These are phyloP conservation scores for Candida andamanensis DNA, from an alignment of 805 yeast species.

Conservation along the genomic window DNA sequence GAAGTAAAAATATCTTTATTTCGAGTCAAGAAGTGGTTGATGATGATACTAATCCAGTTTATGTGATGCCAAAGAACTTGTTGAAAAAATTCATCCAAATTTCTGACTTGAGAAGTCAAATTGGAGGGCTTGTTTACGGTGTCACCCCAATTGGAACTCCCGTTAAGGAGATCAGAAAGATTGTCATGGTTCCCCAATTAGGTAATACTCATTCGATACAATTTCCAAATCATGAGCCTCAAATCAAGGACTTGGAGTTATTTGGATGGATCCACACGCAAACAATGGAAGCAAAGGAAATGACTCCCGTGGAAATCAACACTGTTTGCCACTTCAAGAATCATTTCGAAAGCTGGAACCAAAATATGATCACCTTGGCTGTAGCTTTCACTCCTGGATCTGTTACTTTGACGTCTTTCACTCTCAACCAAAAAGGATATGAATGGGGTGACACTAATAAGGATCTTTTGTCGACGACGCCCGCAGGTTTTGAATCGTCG, in stretches of 20 bases:
- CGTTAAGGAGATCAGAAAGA: constrained; percentile 70
- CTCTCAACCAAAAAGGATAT: constrained; percentile 58
- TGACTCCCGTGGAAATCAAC: constrained; percentile 69
- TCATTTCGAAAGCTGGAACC: constrained; percentile 34
- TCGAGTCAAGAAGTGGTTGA: constrained; percentile 58
- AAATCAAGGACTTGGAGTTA: constrained; percentile 50
- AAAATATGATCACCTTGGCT: constrained; percentile 49
- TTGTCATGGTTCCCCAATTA: constrained; percentile 83
- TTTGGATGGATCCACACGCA: constrained; percentile 96
- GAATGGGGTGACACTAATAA: constrained; percentile 71
- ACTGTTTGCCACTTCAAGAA: constrained; percentile 45
- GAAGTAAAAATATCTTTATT: constrained; percentile 67
- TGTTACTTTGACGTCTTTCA: constrained; percentile 65
- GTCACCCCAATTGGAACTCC: constrained; percentile 69
- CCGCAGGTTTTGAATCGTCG: constrained; percentile 60
- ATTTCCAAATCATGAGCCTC: constrained; percentile 47
- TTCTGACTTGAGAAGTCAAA: constrained; percentile 74
- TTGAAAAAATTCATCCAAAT: constrained; percentile 72
- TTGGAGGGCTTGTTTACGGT: constrained; percentile 81
- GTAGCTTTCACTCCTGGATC: constrained; percentile 82
- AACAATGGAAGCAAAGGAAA: constrained; percentile 54
- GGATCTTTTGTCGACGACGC: constrained; percentile 50
- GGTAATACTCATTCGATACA: constrained; percentile 67
- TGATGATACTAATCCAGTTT: constrained; percentile 56
- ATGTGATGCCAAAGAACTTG: constrained; percentile 77